phyloP scores from a whole-genome alignment of 2,329 filamentous ascomycete species.

The Xylaria sp. region DNA sequence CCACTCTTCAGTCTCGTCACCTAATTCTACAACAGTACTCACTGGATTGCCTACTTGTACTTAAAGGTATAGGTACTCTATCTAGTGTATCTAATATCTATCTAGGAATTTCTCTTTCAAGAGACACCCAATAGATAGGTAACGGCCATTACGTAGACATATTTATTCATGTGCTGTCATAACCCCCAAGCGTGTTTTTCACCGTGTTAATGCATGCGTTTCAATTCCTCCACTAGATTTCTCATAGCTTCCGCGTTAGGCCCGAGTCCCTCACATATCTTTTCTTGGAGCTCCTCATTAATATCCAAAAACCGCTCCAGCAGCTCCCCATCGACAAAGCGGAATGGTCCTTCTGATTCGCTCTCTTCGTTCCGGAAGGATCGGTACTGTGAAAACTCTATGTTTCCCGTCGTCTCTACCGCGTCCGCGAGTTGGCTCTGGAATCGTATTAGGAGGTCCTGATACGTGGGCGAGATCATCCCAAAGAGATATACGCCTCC shows the following conservation, averaged over 20 bases:
- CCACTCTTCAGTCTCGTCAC: no score
- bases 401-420: slow-evolving; percentile 71
- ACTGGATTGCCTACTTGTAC: no score
- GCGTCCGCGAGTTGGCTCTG: slow-evolving; percentile 72
- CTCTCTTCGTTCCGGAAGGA: slow-evolving; percentile 77
- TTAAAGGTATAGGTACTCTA: no score
- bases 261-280: slow-evolving; percentile 60
- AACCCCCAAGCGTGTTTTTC: background rate
- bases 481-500: slow-evolving; percentile 91
- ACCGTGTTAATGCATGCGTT: slow-evolving; percentile 60
- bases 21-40: no score
- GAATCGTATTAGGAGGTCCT: slow-evolving; percentile 82
- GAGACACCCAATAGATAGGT: background rate
- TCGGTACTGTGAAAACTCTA: slow-evolving; percentile 81
- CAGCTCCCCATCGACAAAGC: slow-evolving; percentile 92
- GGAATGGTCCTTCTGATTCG: slow-evolving; percentile 75
- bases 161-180: background rate
- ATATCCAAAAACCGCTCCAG: slow-evolving; percentile 83
- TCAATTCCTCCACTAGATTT: slow-evolving; percentile 65
- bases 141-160: background rate
- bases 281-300: slow-evolving; percentile 60
- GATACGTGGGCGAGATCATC: slow-evolving; percentile 71
- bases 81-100: no score
- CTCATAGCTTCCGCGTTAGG: slow-evolving; percentile 68
- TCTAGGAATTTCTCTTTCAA: background rate